Evolutionary conservation across 495 filamentous ascomycete species (phyloP), one percentile per base, ranked within the genome.

Genomic region (Astrothelium macrocarpum): DNA sequence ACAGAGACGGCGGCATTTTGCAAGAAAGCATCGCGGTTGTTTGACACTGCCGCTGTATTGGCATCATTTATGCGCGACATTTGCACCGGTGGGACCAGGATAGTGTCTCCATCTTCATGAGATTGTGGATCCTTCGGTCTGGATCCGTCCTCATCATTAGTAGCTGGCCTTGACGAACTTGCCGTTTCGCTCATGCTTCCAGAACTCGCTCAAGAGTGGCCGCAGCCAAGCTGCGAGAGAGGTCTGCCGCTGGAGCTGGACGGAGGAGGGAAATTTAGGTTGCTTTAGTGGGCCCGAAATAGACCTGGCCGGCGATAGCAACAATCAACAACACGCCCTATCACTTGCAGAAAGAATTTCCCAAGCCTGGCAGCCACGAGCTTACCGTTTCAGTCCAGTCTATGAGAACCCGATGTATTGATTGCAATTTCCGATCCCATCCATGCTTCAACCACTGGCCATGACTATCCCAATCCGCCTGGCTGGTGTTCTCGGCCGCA

Each of bases 61-160:
- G 65, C 66, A 73, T 72, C 49, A 29, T 56, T 29, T 29, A 56
- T 56, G 49, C 49, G 49, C 49, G 49, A 56, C 49, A 5, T 23
- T 4, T 49, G 49, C 25, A 16, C 10, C 49, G 49, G 7, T 3
- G 43, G 43, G 3, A 49, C 9, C n/a, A 3, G 3, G 43, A 20
- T 3, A 20, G 10, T 3, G 7, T 56, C 49, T 56, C 20, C 49
- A 49, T 49, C 11, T 3, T 49, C 9, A 3, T 18, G 43, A 49
- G 7, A 16, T 42, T 16, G 16, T 16, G 7, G 36, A n/a, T n/a
- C n/a, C n/a, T n/a, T n/a, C n/a, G 36, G 7, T 42, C 36, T 16
- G 5, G 36, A 5, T 10, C 23, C 43, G 23, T 49, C 23, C 3
- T 3, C 43, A 49, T 49, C n/a, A 3, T 49, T 20, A 3, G 43